These are phyloP conservation scores for Trametes gibbosa DNA, from an alignment of 768 basidiomycete genomes.

Conservation along the genomic window DNA sequence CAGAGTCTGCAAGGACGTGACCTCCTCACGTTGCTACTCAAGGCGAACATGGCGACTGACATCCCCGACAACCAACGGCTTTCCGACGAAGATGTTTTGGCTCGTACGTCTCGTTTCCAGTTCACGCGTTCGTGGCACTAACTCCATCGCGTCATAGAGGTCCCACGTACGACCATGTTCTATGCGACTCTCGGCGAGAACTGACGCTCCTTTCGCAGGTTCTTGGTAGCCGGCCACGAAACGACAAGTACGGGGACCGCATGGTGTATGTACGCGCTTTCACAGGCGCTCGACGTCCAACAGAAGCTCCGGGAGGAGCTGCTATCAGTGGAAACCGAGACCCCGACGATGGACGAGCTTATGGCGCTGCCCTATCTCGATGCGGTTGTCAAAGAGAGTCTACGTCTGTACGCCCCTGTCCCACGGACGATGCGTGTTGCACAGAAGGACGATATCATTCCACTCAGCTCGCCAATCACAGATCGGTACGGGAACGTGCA, in stretches of 20 bases:
- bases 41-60: conserved; percentile 64
- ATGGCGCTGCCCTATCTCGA: conserved; percentile 68
- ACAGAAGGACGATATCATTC: conserved; percentile 47
- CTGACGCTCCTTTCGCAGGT: conserved; percentile 5
- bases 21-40: conserved; percentile 41
- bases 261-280: conserved; percentile 39
- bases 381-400: conserved; percentile 54
- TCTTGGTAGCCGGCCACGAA: conserved; percentile 40
- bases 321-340: conserved; percentile 37
- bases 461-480: conserved; percentile 37
- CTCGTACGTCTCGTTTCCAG: conserved; percentile 36
- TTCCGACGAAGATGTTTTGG: conserved; percentile 60
- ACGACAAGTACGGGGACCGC: conserved; percentile 40
- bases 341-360: conserved; percentile 67
- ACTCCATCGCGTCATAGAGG: conserved; percentile 8
- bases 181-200: too few species aligned
- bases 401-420: conserved; percentile 56
- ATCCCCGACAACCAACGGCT: conserved; percentile 51
- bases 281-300: conserved; percentile 37
- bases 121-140: neutral
- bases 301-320: conserved; percentile 40
- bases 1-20: conserved; percentile 8
- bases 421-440: conserved; percentile 46
- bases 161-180: conserved; percentile 26
- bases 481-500: conserved; percentile 14